Conservation (phyloP, 106 monocot genomes). For the Apostasia shenzhenica region DNA sequence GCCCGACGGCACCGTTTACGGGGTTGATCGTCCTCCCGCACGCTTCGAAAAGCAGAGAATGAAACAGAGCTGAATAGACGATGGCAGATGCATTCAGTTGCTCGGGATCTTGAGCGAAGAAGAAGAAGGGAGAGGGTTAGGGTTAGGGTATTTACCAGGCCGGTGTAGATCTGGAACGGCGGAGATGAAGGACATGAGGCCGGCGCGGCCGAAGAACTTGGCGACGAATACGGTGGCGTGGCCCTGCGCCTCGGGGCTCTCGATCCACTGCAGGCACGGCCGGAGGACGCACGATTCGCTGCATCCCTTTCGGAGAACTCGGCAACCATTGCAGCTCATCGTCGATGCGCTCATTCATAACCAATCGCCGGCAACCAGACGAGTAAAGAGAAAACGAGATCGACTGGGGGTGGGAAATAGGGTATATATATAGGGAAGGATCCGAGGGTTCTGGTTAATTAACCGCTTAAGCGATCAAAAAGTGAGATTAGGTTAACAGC, state of each 20-base stretch:
- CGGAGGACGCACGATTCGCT: conserved; percentile 41
- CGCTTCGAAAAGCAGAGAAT: conserved; percentile 22
- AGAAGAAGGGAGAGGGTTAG: too few species aligned
- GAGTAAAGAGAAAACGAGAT: too few species aligned
- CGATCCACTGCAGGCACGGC: conserved; percentile 40
- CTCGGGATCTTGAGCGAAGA: not conserved
- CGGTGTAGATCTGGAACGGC: conserved; percentile 26
- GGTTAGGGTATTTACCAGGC: conserved; percentile 6
- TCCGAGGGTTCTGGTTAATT: too few species aligned
- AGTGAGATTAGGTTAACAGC: too few species aligned
- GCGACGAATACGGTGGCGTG: conserved; percentile 60
- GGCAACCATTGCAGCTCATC: conserved; percentile 60
- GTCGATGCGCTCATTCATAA: not conserved
- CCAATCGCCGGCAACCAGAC: not conserved
- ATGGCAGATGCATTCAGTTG: not conserved
- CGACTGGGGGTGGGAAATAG: too few species aligned
- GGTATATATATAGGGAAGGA: too few species aligned
- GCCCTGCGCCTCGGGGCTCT: conserved; percentile 33
- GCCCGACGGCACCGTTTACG: conserved; percentile 18
- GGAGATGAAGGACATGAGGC: conserved; percentile 34
- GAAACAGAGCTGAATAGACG: conserved; percentile 7
- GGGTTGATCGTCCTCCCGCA: conserved; percentile 25
- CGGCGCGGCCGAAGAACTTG: conserved; percentile 54
- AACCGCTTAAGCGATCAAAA: too few species aligned
- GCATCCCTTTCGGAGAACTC: conserved; percentile 51